Evolutionary conservation across 2,329 filamentous ascomycete species (phyloP).

Genomic region (Pyrenophora graminea): DNA sequence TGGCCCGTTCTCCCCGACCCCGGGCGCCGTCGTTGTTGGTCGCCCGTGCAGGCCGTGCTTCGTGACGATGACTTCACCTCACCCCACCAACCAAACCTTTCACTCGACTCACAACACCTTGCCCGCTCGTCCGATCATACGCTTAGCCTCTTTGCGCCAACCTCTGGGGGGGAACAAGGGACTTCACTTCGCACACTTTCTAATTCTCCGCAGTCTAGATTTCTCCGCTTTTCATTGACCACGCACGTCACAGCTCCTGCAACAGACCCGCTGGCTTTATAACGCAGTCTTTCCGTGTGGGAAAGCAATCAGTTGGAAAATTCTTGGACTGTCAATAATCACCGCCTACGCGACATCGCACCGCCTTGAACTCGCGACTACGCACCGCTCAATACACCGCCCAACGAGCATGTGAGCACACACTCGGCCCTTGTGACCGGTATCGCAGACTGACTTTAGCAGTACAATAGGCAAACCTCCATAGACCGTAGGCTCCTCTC

Average conservation of each 20-base stretch:
- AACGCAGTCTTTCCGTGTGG: not conserved
- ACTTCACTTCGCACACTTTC: not conserved
- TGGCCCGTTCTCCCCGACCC: not conserved
- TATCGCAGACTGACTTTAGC: slow-evolving; percentile 4
- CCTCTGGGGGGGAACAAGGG: not conserved
- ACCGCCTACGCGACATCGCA: not conserved
- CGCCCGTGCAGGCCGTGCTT: slow-evolving; percentile 20
- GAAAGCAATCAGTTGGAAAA: not conserved
- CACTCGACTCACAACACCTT: slow-evolving; percentile 1
- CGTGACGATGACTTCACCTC: slow-evolving; percentile 16
- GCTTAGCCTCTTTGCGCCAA: not conserved
- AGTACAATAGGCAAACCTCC: slow-evolving; percentile 9
- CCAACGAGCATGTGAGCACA: slow-evolving; percentile 1
- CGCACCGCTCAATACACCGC: slow-evolving; percentile 17
- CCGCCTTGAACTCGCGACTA: not conserved
- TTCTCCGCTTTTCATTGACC: not conserved
- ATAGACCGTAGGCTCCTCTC: slow-evolving; percentile 3
- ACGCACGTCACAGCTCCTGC: not conserved
- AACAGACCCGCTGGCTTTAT: not conserved
- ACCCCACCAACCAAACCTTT: slow-evolving; percentile 5
- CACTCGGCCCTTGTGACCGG: slow-evolving; percentile 8
- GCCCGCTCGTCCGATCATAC: not conserved
- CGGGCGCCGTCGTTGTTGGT: slow-evolving; percentile 5
- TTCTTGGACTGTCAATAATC: not conserved
- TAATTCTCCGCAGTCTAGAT: not conserved